Percentiles rank a stretch among this genome's conserved stretches.
Evolutionary conservation across 345 rosid species (phyloP).

Genomic region (Litchi chinensis): DNA sequence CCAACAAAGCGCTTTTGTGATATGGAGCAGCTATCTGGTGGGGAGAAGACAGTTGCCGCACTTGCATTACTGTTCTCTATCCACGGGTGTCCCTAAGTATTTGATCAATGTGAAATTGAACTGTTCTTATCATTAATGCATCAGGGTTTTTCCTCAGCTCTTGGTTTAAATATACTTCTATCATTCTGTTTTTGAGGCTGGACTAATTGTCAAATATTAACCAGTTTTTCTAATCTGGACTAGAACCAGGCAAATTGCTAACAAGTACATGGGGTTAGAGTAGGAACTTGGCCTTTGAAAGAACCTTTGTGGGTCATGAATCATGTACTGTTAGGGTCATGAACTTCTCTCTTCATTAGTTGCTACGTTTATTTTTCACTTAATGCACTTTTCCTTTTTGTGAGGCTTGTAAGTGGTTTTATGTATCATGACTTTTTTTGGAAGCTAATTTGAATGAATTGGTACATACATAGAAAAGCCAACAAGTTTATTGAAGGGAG

Average conservation of each 20-base stretch:
- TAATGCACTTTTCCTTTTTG: too few species aligned
- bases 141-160: neutral
- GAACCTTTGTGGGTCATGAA: too few species aligned
- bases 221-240: neutral
- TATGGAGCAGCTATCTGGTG: conserved; percentile 98
- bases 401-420: too few species aligned
- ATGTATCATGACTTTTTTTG: too few species aligned
- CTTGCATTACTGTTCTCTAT: conserved; percentile 93
- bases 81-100: conserved; percentile 31
- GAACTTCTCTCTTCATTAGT: too few species aligned
- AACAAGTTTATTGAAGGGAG: too few species aligned
- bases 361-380: too few species aligned
- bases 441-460: too few species aligned
- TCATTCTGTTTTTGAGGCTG: neutral
- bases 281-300: too few species aligned
- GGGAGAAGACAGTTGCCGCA: conserved; percentile 98
- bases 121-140: neutral
- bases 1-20: conserved; percentile 98
- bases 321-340: too few species aligned
- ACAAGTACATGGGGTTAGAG: too few species aligned
- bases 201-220: neutral
- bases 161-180: neutral
- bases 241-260: neutral
- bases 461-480: too few species aligned
- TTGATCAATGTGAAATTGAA: neutral